Evolutionary conservation across 1,284 basidiomycete genomes (phyloP).

Genomic region (Tilletia horrida): DNA sequence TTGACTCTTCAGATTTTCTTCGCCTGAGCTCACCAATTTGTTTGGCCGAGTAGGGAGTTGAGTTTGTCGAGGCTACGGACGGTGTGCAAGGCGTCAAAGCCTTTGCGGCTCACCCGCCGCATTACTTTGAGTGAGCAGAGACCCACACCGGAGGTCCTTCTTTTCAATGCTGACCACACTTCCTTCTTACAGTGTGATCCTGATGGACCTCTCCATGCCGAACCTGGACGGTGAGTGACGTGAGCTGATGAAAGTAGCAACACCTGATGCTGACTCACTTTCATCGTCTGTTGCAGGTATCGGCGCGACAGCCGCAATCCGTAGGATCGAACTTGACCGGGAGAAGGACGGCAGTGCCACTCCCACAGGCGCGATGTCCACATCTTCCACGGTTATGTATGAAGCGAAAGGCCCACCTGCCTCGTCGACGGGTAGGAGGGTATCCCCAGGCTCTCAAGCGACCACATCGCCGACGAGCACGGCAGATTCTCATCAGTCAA

Average conservation of each 20-base stretch:
- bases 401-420: not conserved
- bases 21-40: not conserved
- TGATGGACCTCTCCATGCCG: slow-evolving; percentile 85
- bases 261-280: not conserved
- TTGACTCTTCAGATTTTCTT: not conserved
- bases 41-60: slow-evolving; percentile 58
- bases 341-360: not conserved
- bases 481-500: not conserved
- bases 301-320: slow-evolving; percentile 77
- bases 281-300: slow-evolving; percentile 57
- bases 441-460: not conserved
- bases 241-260: not conserved
- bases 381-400: not conserved
- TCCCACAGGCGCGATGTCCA: not conserved
- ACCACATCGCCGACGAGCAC: not conserved
- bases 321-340: slow-evolving; percentile 68
- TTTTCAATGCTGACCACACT: not conserved
- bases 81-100: slow-evolving; percentile 78
- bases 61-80: slow-evolving; percentile 74
- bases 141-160: too few species aligned
- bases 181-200: slow-evolving; percentile 23
- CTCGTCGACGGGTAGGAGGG: slow-evolving; percentile 22
- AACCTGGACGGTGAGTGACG: slow-evolving; percentile 66
- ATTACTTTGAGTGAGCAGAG: slow-evolving; percentile 61
- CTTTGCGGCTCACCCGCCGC: slow-evolving; percentile 63